Evolutionary conservation across 1,139 yeast genomes (phyloP), one percentile per base, ranked within the genome.

Genomic region (Kodamaea plutei): DNA sequence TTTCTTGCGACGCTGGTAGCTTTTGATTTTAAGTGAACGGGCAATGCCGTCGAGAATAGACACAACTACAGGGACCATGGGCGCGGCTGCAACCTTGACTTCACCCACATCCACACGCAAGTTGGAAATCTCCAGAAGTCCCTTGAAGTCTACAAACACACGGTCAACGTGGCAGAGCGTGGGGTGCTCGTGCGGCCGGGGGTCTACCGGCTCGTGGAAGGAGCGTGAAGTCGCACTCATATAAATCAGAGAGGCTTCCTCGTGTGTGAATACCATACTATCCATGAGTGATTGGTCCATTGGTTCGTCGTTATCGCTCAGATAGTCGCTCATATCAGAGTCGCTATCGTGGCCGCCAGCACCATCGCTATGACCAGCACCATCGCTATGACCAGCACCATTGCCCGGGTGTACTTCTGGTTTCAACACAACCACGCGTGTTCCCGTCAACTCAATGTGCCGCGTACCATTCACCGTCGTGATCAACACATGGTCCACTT

Each of bases 151-250:
- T 3, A 76, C 33, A 3, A 52, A 49, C 7, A 69, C 42, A 11
- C 45, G 37, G 44, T 71, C 67, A 11, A 77, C 47, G 38, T 52
- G 47, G n/a, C 55, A 40, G 4, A 59, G 32, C 2, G 39, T 41
- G 2, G 50, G 44, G 41, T 53, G 32, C 33, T 23, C 19, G 24
- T 30, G 28, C 25, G 33, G 25, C n/a, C 21, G 27, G 18, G 20
- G 29, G 8, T 16, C 8, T 3, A 22, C 8, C 1, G 38, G 26
- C 37, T 41, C 51, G 37, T 35, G 54, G 42, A 64, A 58, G 3
- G 67, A 45, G 36, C 58, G 62, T 0, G 81, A 77, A 2, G 78
- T 64, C 1, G 96, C 95, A 55, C 95, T 84, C 89, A 84, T 77
- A 50, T 84, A 87, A 19, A 87, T 70, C 2, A 93, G 79, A 28